phyloP scores from a whole-genome alignment of 176 grass and related monocot species.

The Typha latifolia region DNA sequence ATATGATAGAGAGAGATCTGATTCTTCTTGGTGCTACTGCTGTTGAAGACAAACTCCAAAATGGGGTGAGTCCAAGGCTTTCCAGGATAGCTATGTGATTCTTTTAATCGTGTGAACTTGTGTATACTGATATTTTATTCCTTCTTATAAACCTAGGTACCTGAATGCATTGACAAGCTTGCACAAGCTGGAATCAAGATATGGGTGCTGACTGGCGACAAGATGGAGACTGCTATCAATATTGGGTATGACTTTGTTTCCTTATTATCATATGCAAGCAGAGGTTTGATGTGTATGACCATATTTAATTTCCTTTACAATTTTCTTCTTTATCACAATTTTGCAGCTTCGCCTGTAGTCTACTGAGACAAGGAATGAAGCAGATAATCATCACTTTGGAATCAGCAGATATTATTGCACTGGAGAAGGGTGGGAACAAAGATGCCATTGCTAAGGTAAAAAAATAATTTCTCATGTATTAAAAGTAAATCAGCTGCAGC shows the following conservation, averaged over 20 bases:
- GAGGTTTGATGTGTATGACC: not conserved
- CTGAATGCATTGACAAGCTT: slow-evolving; percentile 97
- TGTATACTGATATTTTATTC: slow-evolving; percentile 9
- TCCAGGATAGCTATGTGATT: not conserved
- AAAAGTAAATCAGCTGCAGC: no score
- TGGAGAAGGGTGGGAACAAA: slow-evolving; percentile 90
- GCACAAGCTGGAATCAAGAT: slow-evolving; percentile 94
- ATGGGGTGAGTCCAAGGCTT: slow-evolving; percentile 42
- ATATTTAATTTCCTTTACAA: slow-evolving; percentile 11
- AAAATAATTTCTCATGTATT: not conserved
- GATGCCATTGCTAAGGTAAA: slow-evolving; percentile 55
- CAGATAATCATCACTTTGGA: slow-evolving; percentile 85
- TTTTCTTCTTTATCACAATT: slow-evolving; percentile 24
- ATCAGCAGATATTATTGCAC: slow-evolving; percentile 50
- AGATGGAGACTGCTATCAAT: slow-evolving; percentile 99
- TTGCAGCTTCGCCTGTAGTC: slow-evolving; percentile 88
- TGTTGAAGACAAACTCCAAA: slow-evolving; percentile 98
- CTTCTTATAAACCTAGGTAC: slow-evolving; percentile 47
- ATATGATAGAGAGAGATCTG: slow-evolving; percentile 69
- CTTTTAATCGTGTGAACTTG: not conserved
- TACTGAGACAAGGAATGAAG: slow-evolving; percentile 93
- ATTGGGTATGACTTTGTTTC: slow-evolving; percentile 56
- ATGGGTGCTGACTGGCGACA: slow-evolving; percentile 97
- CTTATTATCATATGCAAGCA: not conserved
- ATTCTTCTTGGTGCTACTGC: slow-evolving; percentile 96